phyloP scores from a whole-genome alignment of 345 rosid genomes.

The Sisymbrium irio region DNA sequence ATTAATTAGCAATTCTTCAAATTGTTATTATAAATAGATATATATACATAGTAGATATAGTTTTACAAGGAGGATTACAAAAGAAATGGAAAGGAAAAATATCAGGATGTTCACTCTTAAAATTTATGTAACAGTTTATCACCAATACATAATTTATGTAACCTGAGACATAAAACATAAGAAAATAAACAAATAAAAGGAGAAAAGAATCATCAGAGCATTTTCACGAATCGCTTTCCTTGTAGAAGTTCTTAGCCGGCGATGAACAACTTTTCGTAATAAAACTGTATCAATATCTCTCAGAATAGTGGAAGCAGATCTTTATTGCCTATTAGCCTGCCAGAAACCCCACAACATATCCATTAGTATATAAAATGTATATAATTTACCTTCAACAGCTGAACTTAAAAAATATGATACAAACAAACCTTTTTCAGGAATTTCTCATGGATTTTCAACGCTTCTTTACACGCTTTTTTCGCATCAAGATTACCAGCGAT shows the following conservation, averaged over 20 bases:
- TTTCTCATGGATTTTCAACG: conserved; percentile 78
- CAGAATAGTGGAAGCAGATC: conserved; percentile 14
- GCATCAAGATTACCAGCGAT: conserved; percentile 76
- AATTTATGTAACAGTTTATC: too few relatives aligned
- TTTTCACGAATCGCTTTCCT: conserved; percentile 6
- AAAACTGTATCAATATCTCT: background rate
- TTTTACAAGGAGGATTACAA: too few relatives aligned
- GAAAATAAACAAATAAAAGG: background rate
- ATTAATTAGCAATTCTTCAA: too few relatives aligned
- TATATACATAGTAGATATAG: too few relatives aligned
- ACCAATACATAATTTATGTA: too few relatives aligned
- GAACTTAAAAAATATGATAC: background rate
- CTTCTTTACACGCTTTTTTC: conserved; percentile 72
- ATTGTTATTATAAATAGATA: too few relatives aligned
- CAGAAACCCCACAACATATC: background rate
- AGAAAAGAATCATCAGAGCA: conserved; percentile 5
- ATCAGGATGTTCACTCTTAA: too few relatives aligned
- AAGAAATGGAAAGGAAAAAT: too few relatives aligned
- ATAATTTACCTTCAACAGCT: background rate
- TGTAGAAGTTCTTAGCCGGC: conserved; percentile 1
- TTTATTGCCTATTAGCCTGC: conserved; percentile 31
- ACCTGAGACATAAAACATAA: background rate
- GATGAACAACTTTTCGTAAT: conserved; percentile 13
- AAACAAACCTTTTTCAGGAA: conserved; percentile 63
- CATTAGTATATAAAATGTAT: background rate